Conservation (phyloP, 2,329 filamentous ascomycete genomes). For the Chlorencoelia australis region DNA sequence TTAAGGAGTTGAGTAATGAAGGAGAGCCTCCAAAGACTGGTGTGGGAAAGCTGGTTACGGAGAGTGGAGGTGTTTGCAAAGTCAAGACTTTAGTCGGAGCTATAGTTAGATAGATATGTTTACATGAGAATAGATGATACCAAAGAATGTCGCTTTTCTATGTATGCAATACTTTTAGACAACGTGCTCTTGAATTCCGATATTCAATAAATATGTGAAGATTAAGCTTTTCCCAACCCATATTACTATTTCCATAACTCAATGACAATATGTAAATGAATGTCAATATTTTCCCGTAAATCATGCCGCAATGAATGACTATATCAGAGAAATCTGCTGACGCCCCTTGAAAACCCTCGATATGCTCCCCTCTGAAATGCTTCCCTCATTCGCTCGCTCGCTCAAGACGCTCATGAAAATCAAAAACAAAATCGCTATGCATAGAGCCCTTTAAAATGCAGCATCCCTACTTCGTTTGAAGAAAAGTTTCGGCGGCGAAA, state of each 20-base stretch:
- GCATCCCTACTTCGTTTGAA: slow-evolving; percentile 22
- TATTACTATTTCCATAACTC: no score
- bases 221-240: no score
- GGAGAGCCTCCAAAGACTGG: slow-evolving; percentile 38
- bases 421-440: neutral
- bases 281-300: neutral
- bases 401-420: neutral
- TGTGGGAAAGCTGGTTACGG: slow-evolving; percentile 60
- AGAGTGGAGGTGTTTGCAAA: slow-evolving; percentile 69
- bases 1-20: slow-evolving; percentile 66
- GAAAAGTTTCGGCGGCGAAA: slow-evolving; percentile 15
- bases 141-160: no score
- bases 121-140: no score
- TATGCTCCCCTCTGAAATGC: neutral
- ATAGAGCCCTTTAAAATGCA: slow-evolving; percentile 4
- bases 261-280: no score
- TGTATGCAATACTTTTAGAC: no score
- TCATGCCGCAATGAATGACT: no score
- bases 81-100: slow-evolving; percentile 74
- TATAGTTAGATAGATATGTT: slow-evolving; percentile 65
- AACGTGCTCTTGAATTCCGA: no score
- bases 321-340: no score
- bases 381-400: neutral
- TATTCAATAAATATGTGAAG: no score
- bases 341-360: no score